Evolutionary conservation across 306 rosid species (phyloP).

Genomic region (Myrica gale): DNA sequence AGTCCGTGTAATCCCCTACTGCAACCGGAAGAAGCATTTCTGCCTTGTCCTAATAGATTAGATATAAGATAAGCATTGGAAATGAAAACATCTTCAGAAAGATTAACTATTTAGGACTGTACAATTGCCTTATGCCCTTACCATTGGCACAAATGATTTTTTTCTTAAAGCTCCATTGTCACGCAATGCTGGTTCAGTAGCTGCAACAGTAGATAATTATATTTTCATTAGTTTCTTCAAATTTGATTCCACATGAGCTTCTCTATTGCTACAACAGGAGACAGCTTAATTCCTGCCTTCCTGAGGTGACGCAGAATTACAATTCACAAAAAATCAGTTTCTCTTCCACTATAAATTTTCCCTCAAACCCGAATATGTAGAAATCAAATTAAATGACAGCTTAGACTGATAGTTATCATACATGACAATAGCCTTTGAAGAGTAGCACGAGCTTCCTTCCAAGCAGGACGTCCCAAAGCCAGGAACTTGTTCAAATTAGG

Average conservation of each 20-base stretch:
- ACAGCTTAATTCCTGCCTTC: not conserved
- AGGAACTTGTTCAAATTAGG: conserved; percentile 81
- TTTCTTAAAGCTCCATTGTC: conserved; percentile 66
- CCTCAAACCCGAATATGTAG: not conserved
- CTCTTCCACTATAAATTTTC: not conserved
- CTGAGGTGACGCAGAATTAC: not conserved
- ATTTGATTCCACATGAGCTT: not conserved
- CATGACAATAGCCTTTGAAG: conserved; percentile 84
- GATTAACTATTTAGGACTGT: conserved; percentile 14
- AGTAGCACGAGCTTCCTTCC: conserved; percentile 96
- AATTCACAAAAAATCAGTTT: not conserved
- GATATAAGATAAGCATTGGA: conserved; percentile 18
- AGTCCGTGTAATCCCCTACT: conserved; percentile 86
- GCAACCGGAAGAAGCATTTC: conserved; percentile 81
- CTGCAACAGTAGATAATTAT: conserved; percentile 46
- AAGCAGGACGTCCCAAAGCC: conserved; percentile 86
- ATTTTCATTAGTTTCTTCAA: not conserved
- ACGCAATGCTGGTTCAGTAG: conserved; percentile 68
- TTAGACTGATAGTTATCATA: conserved; percentile 22
- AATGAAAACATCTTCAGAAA: conserved; percentile 6
- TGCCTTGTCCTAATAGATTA: conserved; percentile 53
- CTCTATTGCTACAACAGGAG: not conserved
- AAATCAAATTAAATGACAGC: not conserved
- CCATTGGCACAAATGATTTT: conserved; percentile 72
- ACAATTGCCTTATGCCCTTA: conserved; percentile 25